Evolutionary conservation across 805 yeast species (phyloP).

Genomic region (Schizosaccharomyces japonicus): DNA sequence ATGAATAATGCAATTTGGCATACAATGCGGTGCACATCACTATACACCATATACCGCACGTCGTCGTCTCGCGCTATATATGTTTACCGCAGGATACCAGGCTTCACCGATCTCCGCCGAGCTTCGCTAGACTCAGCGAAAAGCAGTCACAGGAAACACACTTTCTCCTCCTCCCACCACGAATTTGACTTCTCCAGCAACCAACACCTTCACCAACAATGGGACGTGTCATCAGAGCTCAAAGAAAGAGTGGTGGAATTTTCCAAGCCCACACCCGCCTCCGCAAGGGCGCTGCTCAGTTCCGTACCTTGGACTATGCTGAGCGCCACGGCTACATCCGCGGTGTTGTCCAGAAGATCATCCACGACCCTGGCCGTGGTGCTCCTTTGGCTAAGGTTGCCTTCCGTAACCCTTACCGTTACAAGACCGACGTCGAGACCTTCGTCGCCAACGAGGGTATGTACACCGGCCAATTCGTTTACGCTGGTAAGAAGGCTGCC

Average conservation of each 20-base stretch:
- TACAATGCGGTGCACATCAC: no score
- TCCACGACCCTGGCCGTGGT: conserved; percentile 99
- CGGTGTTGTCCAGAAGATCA: conserved; percentile 94
- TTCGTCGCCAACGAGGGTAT: conserved; percentile 99
- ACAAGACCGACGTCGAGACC: conserved; percentile 92
- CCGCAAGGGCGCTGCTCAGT: conserved; percentile 99
- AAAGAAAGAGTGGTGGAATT: conserved; percentile 99
- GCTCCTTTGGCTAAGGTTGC: conserved; percentile 98
- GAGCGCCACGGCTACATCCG: conserved; percentile 99
- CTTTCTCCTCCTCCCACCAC: no score
- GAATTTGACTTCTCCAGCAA: conserved; percentile 2
- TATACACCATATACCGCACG: no score
- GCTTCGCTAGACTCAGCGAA: no score
- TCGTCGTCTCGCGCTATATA: no score
- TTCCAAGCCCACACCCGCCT: conserved; percentile 99
- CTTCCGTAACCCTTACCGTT: conserved; percentile 98
- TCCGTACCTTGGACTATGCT: conserved; percentile 95
- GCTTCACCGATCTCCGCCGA: no score
- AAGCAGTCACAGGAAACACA: no score
- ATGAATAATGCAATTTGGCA: no score
- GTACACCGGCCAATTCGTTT: conserved; percentile 96
- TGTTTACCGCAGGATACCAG: no score
- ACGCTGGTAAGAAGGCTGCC: conserved; percentile 97
- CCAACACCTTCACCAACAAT: conserved; percentile 8
- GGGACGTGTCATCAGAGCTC: conserved; percentile 99